Evolutionary conservation across 768 basidiomycete species (phyloP).

Genomic region (Podaxis mareebaensis): DNA sequence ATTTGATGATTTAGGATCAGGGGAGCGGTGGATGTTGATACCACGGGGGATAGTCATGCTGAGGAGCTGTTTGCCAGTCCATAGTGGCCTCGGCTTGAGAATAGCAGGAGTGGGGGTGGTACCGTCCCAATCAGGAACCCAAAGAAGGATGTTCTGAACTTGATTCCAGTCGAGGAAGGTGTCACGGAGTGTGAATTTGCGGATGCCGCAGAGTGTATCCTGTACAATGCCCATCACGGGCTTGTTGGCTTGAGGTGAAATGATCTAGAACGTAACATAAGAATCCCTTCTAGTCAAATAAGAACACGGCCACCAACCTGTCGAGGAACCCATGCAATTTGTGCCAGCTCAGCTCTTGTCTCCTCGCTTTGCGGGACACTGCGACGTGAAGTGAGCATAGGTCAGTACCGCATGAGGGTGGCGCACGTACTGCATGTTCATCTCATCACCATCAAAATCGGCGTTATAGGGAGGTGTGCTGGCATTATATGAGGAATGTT

Average conservation of each 20-base stretch:
- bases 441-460: conserved; percentile 99
- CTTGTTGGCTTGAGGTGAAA: conserved; percentile 99
- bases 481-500: conserved; percentile 27
- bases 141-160: conserved; percentile 96
- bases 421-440: conserved; percentile 97
- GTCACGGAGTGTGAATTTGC: conserved; percentile 96
- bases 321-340: conserved; percentile 98
- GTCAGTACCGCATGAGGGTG: background rate
- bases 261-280: conserved; percentile 60
- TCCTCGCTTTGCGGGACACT: conserved; percentile 98
- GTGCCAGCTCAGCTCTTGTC: conserved; percentile 95
- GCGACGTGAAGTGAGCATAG: conserved; percentile 15
- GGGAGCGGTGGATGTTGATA: conserved; percentile 85
- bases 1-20: conserved; percentile 76
- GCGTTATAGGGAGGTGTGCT: conserved; percentile 98
- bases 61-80: conserved; percentile 97
- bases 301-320: conserved; percentile 55
- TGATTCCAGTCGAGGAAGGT: conserved; percentile 94
- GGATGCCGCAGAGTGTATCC: conserved; percentile 95
- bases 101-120: conserved; percentile 89
- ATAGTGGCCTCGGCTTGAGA: conserved; percentile 94
- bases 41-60: conserved; percentile 92
- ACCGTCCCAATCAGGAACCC: conserved; percentile 99
- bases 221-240: conserved; percentile 99
- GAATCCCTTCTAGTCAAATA: background rate